phyloP scores from a whole-genome alignment of 768 basidiomycete genomes.

The Hydnomerulius pinastri region DNA sequence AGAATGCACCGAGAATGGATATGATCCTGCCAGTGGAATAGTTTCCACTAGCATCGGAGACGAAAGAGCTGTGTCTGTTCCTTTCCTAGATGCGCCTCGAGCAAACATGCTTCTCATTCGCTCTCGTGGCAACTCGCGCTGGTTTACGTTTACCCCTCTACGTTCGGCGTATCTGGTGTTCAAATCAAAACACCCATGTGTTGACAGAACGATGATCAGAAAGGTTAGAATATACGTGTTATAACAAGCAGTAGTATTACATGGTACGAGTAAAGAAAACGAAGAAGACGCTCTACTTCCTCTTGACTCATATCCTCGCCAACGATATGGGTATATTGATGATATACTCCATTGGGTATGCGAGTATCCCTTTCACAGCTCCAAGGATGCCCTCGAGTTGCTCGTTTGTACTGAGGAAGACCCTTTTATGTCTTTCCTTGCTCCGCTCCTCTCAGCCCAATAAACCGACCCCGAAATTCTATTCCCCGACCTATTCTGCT shows the following conservation, averaged over 20 bases:
- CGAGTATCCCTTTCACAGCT: constrained; percentile 10
- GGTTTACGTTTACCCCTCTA: no score
- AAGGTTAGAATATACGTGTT: not conserved
- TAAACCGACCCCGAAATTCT: constrained; percentile 12
- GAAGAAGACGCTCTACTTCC: not conserved
- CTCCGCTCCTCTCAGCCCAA: constrained; percentile 12
- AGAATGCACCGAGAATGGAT: no score
- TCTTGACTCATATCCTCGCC: not conserved
- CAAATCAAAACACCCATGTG: no score
- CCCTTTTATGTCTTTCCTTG: not conserved
- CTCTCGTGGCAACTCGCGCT: no score
- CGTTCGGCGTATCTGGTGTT: no score
- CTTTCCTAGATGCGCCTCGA: no score
- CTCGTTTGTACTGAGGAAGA: constrained; percentile 19
- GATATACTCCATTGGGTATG: not conserved
- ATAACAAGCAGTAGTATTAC: not conserved
- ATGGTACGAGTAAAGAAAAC: not conserved
- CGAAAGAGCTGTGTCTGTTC: no score
- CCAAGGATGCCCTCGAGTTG: constrained; percentile 21
- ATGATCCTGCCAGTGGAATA: no score
- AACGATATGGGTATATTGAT: not conserved
- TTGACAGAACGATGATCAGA: no score
- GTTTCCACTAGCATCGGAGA: no score
- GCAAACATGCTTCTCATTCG: no score
- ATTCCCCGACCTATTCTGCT: not conserved